Base-by-base conservation (phyloP, 2,329 filamentous ascomycete species). In the Teratosphaeriaceae sp. region DNA sequence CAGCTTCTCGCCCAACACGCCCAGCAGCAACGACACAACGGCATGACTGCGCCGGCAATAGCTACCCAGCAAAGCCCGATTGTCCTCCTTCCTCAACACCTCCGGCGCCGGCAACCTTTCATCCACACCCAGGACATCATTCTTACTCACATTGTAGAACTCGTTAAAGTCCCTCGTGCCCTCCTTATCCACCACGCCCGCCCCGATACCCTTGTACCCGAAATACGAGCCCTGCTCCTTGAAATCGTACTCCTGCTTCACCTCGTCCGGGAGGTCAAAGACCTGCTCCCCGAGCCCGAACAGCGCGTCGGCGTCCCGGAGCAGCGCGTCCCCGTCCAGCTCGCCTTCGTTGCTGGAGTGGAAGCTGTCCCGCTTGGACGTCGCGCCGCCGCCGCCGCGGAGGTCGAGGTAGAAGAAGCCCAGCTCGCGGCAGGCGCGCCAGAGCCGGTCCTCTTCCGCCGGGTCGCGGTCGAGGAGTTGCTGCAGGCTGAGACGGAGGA, bases 321-420 rank as follows among this genome's bases (percentile, higher is more conserved):
- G 59, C 3, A 76, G 53, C 9, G 58, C 36, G 20, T 63, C 48
- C 12, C 59, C 36, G 22, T 63, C 48, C 5, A 41, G 41, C 15
- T 45, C 40, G 11, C 26, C 33, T 2, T 42, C 29, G 18, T 21
- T 19, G 13, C 42, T 12, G 26, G 38, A 31, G 23, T 44, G 41
- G 38, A 44, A 18, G 23, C 45, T 46, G 19, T 47, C 40, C 2
- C 40, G 29, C 35, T 46, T 47, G 12, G 24, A 21, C 7, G 37
- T 30, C 11, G 24, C 7, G 9, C 7, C 7, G 9, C 12, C 7
- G 23, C 38, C 35, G 13, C 19, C 55, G 16, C 62, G 58, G 2
- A 78, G 57, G 49, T 77, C 71, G 3, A 78, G 62, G 49, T 77
- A 77, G 60, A 76, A 77, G 58, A 78, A 76, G 1, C 74, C 74